Conservation (phyloP, 1,284 basidiomycete species). For the Trametes pubescens region DNA sequence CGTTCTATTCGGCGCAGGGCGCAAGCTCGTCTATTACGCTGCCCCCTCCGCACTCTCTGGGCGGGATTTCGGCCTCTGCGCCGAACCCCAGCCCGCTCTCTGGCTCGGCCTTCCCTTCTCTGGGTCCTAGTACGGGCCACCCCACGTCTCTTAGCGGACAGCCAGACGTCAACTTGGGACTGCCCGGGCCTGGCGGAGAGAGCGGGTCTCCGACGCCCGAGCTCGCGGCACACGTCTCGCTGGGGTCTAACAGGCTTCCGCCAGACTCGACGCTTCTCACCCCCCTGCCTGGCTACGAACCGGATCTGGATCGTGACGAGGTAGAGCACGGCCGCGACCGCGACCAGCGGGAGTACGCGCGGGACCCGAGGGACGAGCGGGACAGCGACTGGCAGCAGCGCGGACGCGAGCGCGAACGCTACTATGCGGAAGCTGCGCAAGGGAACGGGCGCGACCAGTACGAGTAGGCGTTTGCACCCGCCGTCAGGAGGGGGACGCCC, state of each 20-base stretch:
- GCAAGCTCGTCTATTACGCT: slow-evolving; percentile 20
- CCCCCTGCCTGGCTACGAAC: slow-evolving; percentile 54
- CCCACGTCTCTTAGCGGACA: slow-evolving; percentile 11
- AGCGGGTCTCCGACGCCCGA: slow-evolving; percentile 31
- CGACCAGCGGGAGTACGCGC: slow-evolving; percentile 12
- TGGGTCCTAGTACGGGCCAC: slow-evolving; percentile 22
- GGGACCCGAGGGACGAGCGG: background rate
- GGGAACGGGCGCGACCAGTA: slow-evolving; percentile 29
- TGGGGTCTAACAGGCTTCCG: slow-evolving; percentile 49
- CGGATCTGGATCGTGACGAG: slow-evolving; percentile 33
- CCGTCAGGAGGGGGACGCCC: background rate
- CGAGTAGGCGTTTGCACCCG: slow-evolving; percentile 19
- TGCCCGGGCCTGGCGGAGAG: slow-evolving; percentile 20
- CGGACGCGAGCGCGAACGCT: slow-evolving; percentile 25
- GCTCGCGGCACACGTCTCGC: slow-evolving; percentile 37
- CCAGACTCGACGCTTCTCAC: slow-evolving; percentile 60
- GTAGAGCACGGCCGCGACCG: slow-evolving; percentile 16
- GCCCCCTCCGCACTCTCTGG: slow-evolving; percentile 29
- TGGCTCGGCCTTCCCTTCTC: slow-evolving; percentile 23
- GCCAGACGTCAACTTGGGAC: slow-evolving; percentile 10
- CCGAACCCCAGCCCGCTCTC: slow-evolving; percentile 34
- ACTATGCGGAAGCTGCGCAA: slow-evolving; percentile 23
- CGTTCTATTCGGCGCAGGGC: slow-evolving; percentile 29
- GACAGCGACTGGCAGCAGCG: slow-evolving; percentile 14
- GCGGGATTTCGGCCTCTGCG: slow-evolving; percentile 26